These are phyloP conservation scores for Exutisphaerella laricina DNA, from an alignment of 2,329 filamentous ascomycete genomes.

Conservation along the genomic window DNA sequence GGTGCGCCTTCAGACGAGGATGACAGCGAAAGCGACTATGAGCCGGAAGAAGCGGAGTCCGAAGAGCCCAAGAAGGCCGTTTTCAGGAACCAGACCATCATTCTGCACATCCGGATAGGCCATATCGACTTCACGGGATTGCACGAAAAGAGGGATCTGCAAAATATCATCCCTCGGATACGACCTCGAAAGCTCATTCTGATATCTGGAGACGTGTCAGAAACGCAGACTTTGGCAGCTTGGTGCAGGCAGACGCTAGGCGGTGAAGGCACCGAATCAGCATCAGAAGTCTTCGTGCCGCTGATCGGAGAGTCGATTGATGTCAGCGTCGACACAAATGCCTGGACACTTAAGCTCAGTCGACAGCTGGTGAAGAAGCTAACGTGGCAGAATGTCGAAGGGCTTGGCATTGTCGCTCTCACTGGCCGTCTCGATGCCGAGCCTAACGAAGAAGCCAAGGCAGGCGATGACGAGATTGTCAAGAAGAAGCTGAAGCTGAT, in stretches of 20 bases:
- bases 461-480: constrained; percentile 35
- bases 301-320: constrained; percentile 67
- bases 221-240: constrained; percentile 70
- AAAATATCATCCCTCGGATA: constrained; percentile 92
- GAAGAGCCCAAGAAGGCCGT: constrained; percentile 72
- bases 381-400: constrained; percentile 91
- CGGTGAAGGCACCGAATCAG: constrained; percentile 26
- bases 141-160: constrained; percentile 87
- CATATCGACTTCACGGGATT: constrained; percentile 89
- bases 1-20: constrained; percentile 22
- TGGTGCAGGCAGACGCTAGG: constrained; percentile 67
- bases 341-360: constrained; percentile 89
- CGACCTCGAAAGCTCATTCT: constrained; percentile 91
- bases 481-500: constrained; percentile 51
- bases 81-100: constrained; percentile 57
- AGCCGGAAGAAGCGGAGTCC: constrained; percentile 45
- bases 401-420: constrained; percentile 85
- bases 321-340: constrained; percentile 94
- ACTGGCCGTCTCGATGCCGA: constrained; percentile 64
- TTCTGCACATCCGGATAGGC: constrained; percentile 68
- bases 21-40: constrained; percentile 45
- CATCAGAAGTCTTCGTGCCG: constrained; percentile 67
- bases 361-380: constrained; percentile 78
- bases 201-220: constrained; percentile 71
- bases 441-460: constrained; percentile 36